These are phyloP conservation scores for Musa balbisiana DNA, from an alignment of 202 grass and related monocot genomes.

Conservation along the genomic window DNA sequence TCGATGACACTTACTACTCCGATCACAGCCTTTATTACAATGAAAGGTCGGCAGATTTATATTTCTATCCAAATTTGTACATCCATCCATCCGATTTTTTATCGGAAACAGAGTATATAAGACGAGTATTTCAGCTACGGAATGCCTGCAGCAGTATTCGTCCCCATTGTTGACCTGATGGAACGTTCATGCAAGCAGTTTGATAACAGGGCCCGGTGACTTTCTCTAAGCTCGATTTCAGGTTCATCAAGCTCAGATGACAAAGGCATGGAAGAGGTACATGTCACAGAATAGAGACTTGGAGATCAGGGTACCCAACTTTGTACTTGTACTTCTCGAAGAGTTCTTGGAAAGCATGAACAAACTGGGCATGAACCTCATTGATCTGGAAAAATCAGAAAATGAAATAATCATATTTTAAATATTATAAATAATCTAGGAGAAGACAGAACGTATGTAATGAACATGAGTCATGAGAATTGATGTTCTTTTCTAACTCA, in stretches of 20 bases:
- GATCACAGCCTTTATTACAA: no score
- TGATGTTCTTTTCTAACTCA: background rate
- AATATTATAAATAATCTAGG: background rate
- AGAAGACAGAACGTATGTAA: background rate
- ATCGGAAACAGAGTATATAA: no score
- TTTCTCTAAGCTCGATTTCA: background rate
- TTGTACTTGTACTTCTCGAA: conserved; percentile 72
- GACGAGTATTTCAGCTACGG: background rate
- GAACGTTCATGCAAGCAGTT: background rate
- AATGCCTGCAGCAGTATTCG: background rate
- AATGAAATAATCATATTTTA: background rate
- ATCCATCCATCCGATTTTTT: no score
- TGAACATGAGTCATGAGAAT: background rate
- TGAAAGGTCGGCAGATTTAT: no score
- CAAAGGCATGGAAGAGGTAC: background rate
- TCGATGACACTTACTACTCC: no score
- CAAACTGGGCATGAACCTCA: conserved; percentile 59
- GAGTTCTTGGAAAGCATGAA: conserved; percentile 53
- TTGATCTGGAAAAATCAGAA: conserved; percentile 48
- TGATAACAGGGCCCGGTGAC: background rate
- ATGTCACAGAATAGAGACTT: conserved; percentile 45
- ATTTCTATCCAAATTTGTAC: no score
- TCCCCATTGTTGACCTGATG: background rate
- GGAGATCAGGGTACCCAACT: conserved; percentile 55
- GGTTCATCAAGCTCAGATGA: background rate